phyloP scores from a whole-genome alignment of 352 stramenopile genomes.

The Pythium volutum region DNA sequence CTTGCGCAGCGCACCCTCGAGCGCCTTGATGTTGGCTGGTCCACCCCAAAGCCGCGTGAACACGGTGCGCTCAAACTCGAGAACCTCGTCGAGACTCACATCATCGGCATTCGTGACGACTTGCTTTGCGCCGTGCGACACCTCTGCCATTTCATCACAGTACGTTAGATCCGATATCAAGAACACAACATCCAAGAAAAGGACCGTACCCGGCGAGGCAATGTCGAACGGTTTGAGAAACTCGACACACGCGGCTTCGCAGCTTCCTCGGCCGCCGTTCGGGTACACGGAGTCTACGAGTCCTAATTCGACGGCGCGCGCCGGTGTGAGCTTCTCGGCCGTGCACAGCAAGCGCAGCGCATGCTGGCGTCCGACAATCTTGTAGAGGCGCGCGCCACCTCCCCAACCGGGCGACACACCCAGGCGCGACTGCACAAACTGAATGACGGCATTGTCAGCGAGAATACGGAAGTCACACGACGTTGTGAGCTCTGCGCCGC shows the following conservation, averaged over 20 bases:
- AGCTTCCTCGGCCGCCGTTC: slow-evolving; percentile 22
- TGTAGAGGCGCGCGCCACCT: slow-evolving; percentile 67
- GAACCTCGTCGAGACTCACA: slow-evolving; percentile 53
- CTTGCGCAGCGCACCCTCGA: slow-evolving; percentile 51
- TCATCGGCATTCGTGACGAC: slow-evolving; percentile 74
- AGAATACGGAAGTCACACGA: slow-evolving; percentile 83
- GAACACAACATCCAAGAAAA: background rate
- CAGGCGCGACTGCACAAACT: slow-evolving; percentile 85
- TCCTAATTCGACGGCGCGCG: slow-evolving; percentile 50
- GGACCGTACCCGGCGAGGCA: slow-evolving; percentile 47
- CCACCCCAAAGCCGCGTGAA: slow-evolving; percentile 75
- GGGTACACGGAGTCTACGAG: slow-evolving; percentile 68
- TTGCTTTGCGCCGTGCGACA: slow-evolving; percentile 65
- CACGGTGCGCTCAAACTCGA: slow-evolving; percentile 58
- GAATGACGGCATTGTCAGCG: slow-evolving; percentile 56
- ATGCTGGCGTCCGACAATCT: slow-evolving; percentile 70
- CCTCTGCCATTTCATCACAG: slow-evolving; percentile 32
- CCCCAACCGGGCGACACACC: slow-evolving; percentile 84
- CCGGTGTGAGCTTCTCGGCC: slow-evolving; percentile 46
- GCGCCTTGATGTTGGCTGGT: slow-evolving; percentile 64
- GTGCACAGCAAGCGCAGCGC: slow-evolving; percentile 74
- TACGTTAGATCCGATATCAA: background rate
- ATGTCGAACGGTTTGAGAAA: slow-evolving; percentile 57
- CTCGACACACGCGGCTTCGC: slow-evolving; percentile 30
- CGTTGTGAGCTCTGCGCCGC: slow-evolving; percentile 79